Evolutionary conservation across 1,284 basidiomycete species (phyloP), one percentile per base, ranked within the genome.

Genomic region (Trichosporon sp.): DNA sequence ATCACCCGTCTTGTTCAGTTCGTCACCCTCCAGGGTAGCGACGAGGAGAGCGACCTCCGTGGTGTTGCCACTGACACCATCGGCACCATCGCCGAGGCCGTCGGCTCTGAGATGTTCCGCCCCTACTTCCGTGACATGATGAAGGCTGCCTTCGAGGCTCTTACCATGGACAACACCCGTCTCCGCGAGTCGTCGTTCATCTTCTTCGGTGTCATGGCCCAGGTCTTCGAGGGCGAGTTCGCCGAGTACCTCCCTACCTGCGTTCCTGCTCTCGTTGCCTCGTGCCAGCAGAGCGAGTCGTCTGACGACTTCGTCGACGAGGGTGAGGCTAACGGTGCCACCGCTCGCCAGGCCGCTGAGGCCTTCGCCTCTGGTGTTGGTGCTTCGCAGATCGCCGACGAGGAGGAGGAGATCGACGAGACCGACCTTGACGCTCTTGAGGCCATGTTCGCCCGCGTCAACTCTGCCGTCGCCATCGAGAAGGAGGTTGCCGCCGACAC

Each of bases 401-500:
- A 81, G 37, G 84, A 85, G 67, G 89, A 90, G 68, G 85, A 90
- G 68, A 94, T 96, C 76, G 86, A 93, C 71, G 94, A 96, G 76
- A 93, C 88, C 73, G 85, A 88, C 74, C 91, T 96, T 77, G 85
- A 94, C 59, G 93, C 92, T 79, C 88, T 96, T 78, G 93, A 96
- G 75, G 82, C 80, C 61, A 81, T 86, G 78, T 87, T 88, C 82
- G 82, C 84, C 70, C 85, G 86, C 74, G 94, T 96, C 76, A 98
- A 96, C 87, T 94, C 92, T 78, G 96, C 96, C 63, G 92, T 99
- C 76, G 96, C 96, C 68, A 94, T 99, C 71, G 97, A 99, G 87
- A 99, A 99, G 86, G 97, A 99, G 87, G 97, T 98, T 71, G 96
- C 97, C 5, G 94, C 95, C 48, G 96, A 99, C 83, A 94, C 96